Evolutionary conservation across 2,329 filamentous ascomycete species (phyloP).

Genomic region (Elsinoe necatrix): DNA sequence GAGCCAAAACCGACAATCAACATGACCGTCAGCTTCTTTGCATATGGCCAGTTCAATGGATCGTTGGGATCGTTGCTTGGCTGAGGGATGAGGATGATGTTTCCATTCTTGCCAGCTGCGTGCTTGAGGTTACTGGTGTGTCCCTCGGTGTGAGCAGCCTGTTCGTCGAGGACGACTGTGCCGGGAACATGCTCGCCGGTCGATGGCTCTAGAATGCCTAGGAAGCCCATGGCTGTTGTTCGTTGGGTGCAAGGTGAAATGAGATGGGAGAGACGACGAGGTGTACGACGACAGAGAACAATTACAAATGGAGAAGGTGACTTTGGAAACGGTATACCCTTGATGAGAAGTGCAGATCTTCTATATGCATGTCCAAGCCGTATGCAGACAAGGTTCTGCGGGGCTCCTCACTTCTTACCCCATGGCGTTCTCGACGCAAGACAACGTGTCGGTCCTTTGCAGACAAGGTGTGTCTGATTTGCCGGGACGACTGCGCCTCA

Average conservation of each 20-base stretch:
- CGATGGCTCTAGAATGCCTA: slow-evolving; percentile 15
- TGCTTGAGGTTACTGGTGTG: slow-evolving; percentile 14
- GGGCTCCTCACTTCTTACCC: slow-evolving; percentile 14
- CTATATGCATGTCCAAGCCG: slow-evolving; percentile 4
- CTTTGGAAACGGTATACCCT: background rate
- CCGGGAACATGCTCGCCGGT: slow-evolving; percentile 12
- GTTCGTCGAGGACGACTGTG: slow-evolving; percentile 17
- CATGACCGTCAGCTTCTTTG: slow-evolving; percentile 30
- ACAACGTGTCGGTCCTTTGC: slow-evolving; percentile 5
- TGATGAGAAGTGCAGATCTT: slow-evolving; percentile 12
- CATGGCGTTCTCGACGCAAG: slow-evolving; percentile 10
- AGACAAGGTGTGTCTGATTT: background rate
- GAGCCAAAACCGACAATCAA: slow-evolving; percentile 29
- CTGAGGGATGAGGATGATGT: slow-evolving; percentile 43
- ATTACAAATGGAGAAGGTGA: slow-evolving; percentile 2
- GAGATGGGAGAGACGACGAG: background rate
- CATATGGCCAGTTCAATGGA: slow-evolving; percentile 35
- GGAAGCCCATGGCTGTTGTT: slow-evolving; percentile 14
- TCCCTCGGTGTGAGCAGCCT: slow-evolving; percentile 15
- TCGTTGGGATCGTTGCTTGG: slow-evolving; percentile 46
- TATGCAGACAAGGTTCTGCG: slow-evolving; percentile 3
- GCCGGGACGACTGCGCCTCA: slow-evolving; percentile 1
- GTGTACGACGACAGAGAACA: background rate
- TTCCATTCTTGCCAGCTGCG: slow-evolving; percentile 14
- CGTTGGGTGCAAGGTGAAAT: background rate